Evolutionary conservation across 352 stramenopile genomes (phyloP), one percentile per base, ranked within the genome.

Genomic region (Lagenidium giganteum): DNA sequence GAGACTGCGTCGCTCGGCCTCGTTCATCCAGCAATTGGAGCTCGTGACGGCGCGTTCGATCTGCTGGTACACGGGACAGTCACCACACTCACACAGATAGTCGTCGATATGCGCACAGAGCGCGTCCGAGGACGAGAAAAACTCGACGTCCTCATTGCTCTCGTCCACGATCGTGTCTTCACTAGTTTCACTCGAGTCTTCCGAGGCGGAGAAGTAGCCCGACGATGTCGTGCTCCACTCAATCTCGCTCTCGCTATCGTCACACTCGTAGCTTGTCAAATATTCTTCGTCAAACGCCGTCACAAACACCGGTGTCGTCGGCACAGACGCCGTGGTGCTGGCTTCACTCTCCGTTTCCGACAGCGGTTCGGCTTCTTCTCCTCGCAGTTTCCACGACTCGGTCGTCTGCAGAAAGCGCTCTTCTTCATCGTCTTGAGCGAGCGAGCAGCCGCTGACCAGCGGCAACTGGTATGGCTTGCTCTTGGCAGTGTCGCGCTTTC

Each of bases 11-110:
- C 59, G 59, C 48, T 68, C 58, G 13, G 35, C 39, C 32, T 64
- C 58, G 42, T 65, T 65, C 56, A 67, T 67, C 57, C 57, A 67
- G 29, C 42, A 50, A 47, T 56, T 67, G 16, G 57, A 67, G 39
- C 52, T 55, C 20, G 57, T 62, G 8, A 67, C 57, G 17, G 52
- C 50, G 16, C 51, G 41, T 34, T 57, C 40, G 32, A 67, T 67
- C 32, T 51, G 16, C 40, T 51, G 44, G 45, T 46, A 54, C 35
- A 11, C 23, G 12, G 57, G 37, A 39, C 50, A 59, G 43, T 66
- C 51, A 31, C 34, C 46, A 40, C 51, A 57, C 21, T 43, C 31
- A 24, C 40, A 56, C 30, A 66, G 45, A 44, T 58, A 58, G 28
- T 66, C 57, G 18, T 18, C 42, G 17, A 66, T 22, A 7, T 25